phyloP scores from a whole-genome alignment of 1,284 basidiomycete genomes.

The Ustilago xerochloae region DNA sequence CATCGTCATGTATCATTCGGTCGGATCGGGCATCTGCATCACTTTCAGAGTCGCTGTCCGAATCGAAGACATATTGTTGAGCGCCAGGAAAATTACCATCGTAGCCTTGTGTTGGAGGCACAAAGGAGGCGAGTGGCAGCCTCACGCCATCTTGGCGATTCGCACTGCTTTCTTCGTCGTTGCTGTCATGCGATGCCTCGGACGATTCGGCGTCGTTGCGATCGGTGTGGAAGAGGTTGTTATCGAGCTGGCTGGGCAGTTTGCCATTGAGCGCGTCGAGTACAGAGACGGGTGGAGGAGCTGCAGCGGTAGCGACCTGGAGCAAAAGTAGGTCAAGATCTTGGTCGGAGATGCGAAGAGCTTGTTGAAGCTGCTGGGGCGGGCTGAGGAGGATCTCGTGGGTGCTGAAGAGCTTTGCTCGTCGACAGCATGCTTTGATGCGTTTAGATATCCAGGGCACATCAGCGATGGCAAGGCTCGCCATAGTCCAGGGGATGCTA shows the following conservation, averaged over 20 bases:
- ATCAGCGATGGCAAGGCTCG: slow-evolving; percentile 33
- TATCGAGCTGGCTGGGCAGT: background rate
- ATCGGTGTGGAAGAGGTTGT: slow-evolving; percentile 9
- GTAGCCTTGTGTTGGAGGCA: slow-evolving; percentile 40
- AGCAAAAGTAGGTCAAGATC: slow-evolving; percentile 29
- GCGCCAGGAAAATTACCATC: slow-evolving; percentile 42
- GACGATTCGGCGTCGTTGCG: slow-evolving; percentile 7
- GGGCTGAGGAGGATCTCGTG: slow-evolving; percentile 38
- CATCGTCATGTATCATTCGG: slow-evolving; percentile 15
- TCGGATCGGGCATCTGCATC: slow-evolving; percentile 2
- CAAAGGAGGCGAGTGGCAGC: slow-evolving; percentile 15
- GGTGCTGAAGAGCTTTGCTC: slow-evolving; percentile 38
- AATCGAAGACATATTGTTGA: slow-evolving; percentile 27
- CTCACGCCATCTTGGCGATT: background rate
- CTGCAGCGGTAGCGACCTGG: slow-evolving; percentile 26
- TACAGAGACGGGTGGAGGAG: slow-evolving; percentile 24
- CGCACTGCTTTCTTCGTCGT: background rate
- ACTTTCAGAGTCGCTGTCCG: slow-evolving; percentile 21
- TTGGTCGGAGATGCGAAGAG: slow-evolving; percentile 14
- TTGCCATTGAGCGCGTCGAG: slow-evolving; percentile 33
- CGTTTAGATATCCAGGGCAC: slow-evolving; percentile 42
- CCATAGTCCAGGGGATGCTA: slow-evolving; percentile 8
- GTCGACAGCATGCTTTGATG: slow-evolving; percentile 46
- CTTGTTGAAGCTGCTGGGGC: slow-evolving; percentile 25
- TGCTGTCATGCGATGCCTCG: slow-evolving; percentile 2